phyloP scores from a whole-genome alignment of 2,329 filamentous ascomycete genomes.

The Hypoxylon sp. region DNA sequence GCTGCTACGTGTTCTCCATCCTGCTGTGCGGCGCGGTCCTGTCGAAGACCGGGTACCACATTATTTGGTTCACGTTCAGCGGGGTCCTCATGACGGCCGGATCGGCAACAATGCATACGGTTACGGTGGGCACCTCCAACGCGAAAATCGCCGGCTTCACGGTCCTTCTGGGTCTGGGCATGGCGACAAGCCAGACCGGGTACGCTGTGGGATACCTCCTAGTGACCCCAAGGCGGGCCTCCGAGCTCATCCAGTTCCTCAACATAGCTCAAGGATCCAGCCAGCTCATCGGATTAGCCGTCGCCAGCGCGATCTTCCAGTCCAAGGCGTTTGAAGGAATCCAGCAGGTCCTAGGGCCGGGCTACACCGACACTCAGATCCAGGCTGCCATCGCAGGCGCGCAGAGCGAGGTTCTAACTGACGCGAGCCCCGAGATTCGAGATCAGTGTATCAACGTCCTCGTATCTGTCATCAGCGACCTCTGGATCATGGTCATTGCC shows the following conservation, averaged over 20 bases:
- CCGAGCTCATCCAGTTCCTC: constrained; percentile 30
- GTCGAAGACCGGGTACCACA: constrained; percentile 46
- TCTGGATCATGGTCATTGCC: constrained; percentile 20
- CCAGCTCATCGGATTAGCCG: constrained; percentile 26
- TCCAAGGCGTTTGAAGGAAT: constrained; percentile 18
- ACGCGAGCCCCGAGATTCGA: constrained; percentile 19
- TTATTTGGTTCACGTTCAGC: constrained; percentile 46
- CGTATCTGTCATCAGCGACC: constrained; percentile 22
- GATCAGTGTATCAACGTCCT: constrained; percentile 16
- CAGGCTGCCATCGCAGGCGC: constrained; percentile 31
- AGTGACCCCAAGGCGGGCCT: constrained; percentile 2
- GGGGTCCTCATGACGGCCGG: constrained; percentile 44
- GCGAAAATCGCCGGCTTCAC: constrained; percentile 29
- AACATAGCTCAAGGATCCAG: constrained; percentile 29
- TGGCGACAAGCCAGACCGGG: constrained; percentile 20
- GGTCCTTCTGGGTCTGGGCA: constrained; percentile 25
- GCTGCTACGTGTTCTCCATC: constrained; percentile 44
- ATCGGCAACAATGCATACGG: constrained; percentile 31
- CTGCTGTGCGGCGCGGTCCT: constrained; percentile 45
- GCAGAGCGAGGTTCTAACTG: constrained; percentile 20
- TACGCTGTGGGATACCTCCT: constrained; percentile 22
- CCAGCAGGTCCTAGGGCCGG: constrained; percentile 1
- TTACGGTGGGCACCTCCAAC: constrained; percentile 20
- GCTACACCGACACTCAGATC: constrained; percentile 24
- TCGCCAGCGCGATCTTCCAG: constrained; percentile 31